Base-by-base conservation (phyloP, 23 red algal species). In the Chondrus crispus region DNA sequence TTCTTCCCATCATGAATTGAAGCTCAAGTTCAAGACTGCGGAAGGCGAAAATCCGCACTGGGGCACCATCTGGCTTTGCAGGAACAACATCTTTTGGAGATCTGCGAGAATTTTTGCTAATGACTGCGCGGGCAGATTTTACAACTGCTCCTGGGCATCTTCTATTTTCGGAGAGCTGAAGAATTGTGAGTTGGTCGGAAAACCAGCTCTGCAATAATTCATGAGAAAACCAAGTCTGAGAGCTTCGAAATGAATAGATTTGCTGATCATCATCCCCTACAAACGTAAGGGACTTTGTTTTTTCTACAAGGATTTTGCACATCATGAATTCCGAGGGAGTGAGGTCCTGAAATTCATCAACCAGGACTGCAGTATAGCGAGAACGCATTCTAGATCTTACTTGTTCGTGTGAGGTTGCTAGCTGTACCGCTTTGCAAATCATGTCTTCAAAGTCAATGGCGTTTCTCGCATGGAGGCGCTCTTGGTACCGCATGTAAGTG, bases 271-370 rank as follows among this genome's bases (percentile, higher is more conserved):
- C 80, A 62, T 84, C 80, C 6, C 80, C 80, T 14, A 84, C 80
- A 47, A 84, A 16, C 28, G 80, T 84, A 20, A 84, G 36, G 7
- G 58, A 22, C 80, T 26, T 62, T 47, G 80, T 36, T 9, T 18
- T 47, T n/a, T 73, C 80, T 60, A 66, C n/a, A 16, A 62, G 26
- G 8, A 33, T 35, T 84, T 70, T 73, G 68, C 55, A 73, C 68
- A 84, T 66, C 30, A 70, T 49, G 42, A 84, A 62, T 29, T 84
- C 37, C 9, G 55, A 22, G 7, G 55, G 46, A 33, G 80, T 44
- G 36, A 84, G 36, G 50, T 84, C 80, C 50, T 84, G 80, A 84
- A 84, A 84, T 47, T 84, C 80, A 84, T 84, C 80, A 16, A 84
- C 80, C 24, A 84, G 80, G 80, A 84, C 80, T 72, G 58, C 42